Percentiles rank a stretch among this genome's conserved stretches.
These are phyloP conservation scores for Schoenoplectus tabernaemontani DNA, from an alignment of 202 grass and related monocot species.

Conservation along the genomic window DNA sequence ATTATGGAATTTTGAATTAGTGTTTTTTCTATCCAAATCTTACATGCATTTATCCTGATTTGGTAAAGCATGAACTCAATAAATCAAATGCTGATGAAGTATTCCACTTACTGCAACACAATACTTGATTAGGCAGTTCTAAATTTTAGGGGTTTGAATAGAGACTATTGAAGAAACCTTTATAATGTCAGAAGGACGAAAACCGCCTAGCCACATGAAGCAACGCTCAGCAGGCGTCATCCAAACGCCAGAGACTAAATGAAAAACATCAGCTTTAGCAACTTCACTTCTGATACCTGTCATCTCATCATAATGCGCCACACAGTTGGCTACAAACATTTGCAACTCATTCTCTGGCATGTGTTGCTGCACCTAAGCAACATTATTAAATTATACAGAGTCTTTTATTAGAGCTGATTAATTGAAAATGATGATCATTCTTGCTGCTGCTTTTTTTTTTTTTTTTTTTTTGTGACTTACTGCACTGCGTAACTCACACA, in stretches of 20 bases:
- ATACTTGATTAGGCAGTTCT: not conserved
- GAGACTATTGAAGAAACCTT: slow-evolving; percentile 41
- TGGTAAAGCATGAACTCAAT: not conserved
- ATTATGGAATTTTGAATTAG: too few species aligned
- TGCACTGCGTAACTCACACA: slow-evolving; percentile 71
- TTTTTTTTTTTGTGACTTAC: slow-evolving; percentile 8
- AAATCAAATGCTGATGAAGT: not conserved
- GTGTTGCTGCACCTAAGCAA: slow-evolving; percentile 53
- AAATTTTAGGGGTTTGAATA: slow-evolving; percentile 16
- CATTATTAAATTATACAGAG: not conserved
- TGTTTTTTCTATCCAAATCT: not conserved
- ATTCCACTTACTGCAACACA: not conserved
- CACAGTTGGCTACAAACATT: slow-evolving; percentile 79
- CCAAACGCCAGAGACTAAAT: slow-evolving; percentile 87
- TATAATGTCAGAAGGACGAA: slow-evolving; percentile 87
- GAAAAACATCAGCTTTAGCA: slow-evolving; percentile 77
- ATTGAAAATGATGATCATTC: not conserved
- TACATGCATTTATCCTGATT: not conserved
- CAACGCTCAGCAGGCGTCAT: slow-evolving; percentile 78
- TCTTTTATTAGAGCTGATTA: not conserved
- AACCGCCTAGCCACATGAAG: slow-evolving; percentile 95
- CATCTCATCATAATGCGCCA: slow-evolving; percentile 82
- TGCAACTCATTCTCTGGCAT: slow-evolving; percentile 65
- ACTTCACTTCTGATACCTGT: slow-evolving; percentile 47
- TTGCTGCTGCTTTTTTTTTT: too few species aligned